Percentiles rank a stretch among this genome's conserved stretches.
These are phyloP conservation scores for Tricholoma sp. DNA, from an alignment of 768 basidiomycete species.

Conservation along the genomic window DNA sequence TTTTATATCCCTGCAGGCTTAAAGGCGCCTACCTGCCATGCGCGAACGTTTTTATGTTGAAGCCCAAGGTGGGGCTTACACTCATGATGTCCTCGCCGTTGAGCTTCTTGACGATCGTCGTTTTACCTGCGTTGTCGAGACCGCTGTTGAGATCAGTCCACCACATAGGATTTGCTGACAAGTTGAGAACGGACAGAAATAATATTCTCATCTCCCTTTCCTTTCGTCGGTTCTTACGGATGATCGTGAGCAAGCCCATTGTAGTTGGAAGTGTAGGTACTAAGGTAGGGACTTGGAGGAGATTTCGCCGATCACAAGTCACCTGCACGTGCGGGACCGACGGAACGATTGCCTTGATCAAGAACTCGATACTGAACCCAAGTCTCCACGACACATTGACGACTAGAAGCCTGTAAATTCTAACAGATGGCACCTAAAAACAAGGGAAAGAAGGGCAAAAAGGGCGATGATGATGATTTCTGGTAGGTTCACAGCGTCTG, in stretches of 20 bases:
- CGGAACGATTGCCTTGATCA: background rate
- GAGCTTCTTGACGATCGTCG: constrained; percentile 93
- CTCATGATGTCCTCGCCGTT: constrained; percentile 86
- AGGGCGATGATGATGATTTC: constrained; percentile 75
- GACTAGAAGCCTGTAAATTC: constrained; percentile 1
- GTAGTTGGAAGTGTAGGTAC: background rate
- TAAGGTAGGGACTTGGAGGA: background rate
- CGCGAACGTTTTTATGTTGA: constrained; percentile 97
- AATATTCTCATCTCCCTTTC: constrained; percentile 96
- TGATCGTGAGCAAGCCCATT: constrained; percentile 96
- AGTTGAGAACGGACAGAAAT: constrained; percentile 54
- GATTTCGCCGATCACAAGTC: background rate
- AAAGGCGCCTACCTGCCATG: constrained; percentile 69
- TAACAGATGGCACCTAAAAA: constrained; percentile 50
- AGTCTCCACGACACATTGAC: background rate
- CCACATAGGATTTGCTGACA: constrained; percentile 2
- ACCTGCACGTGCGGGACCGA: constrained; percentile 1
- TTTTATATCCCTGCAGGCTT: constrained; percentile 12
- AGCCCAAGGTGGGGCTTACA: constrained; percentile 92
- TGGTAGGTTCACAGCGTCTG: constrained; percentile 47
- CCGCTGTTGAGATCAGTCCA: constrained; percentile 49
- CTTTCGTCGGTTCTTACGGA: constrained; percentile 92
- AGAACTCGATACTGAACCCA: background rate
- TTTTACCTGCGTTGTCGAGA: constrained; percentile 98
- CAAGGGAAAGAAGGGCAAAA: constrained; percentile 88